These are phyloP conservation scores for Suillus variegatus DNA, from an alignment of 768 basidiomycete genomes.

Conservation along the genomic window DNA sequence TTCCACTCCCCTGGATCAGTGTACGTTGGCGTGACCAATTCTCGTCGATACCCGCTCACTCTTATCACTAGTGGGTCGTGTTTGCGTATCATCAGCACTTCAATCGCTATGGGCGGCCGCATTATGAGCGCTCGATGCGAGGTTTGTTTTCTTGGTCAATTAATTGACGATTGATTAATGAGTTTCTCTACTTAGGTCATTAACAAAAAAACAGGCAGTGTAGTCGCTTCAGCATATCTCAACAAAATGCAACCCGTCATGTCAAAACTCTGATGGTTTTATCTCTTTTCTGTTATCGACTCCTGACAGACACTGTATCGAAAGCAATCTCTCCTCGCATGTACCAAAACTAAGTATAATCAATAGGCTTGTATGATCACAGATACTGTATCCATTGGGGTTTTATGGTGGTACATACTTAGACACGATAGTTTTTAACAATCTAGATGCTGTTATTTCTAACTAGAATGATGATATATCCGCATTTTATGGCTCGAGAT, in stretches of 20 bases:
- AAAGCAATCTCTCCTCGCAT: neutral
- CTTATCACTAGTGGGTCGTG: slow-evolving; percentile 50
- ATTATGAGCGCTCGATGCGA: slow-evolving; percentile 75
- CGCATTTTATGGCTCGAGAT: neutral
- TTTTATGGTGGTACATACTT: neutral
- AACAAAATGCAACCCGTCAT: slow-evolving; percentile 71
- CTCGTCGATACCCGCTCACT: slow-evolving; percentile 11
- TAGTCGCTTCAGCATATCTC: slow-evolving; percentile 66
- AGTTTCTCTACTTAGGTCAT: slow-evolving; percentile 43
- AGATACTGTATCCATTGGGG: slow-evolving; percentile 5
- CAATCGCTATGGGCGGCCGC: slow-evolving; percentile 64
- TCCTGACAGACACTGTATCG: slow-evolving; percentile 1
- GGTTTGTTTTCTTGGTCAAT: slow-evolving; percentile 38
- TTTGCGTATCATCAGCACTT: slow-evolving; percentile 62
- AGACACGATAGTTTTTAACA: neutral
- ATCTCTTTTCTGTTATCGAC: slow-evolving; percentile 5
- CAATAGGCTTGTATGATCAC: neutral
- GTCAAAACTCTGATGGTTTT: slow-evolving; percentile 44
- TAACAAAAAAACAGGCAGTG: slow-evolving; percentile 57
- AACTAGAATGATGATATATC: neutral
- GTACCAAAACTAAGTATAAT: neutral
- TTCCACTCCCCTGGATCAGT: slow-evolving; percentile 69
- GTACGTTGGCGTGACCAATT: slow-evolving; percentile 39
- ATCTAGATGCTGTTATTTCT: neutral
- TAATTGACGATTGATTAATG: slow-evolving; percentile 2